Percentiles rank a stretch among this genome's conserved stretches.
Conservation (phyloP, 2,329 filamentous ascomycete species). For the Diaporthe nobilis region DNA sequence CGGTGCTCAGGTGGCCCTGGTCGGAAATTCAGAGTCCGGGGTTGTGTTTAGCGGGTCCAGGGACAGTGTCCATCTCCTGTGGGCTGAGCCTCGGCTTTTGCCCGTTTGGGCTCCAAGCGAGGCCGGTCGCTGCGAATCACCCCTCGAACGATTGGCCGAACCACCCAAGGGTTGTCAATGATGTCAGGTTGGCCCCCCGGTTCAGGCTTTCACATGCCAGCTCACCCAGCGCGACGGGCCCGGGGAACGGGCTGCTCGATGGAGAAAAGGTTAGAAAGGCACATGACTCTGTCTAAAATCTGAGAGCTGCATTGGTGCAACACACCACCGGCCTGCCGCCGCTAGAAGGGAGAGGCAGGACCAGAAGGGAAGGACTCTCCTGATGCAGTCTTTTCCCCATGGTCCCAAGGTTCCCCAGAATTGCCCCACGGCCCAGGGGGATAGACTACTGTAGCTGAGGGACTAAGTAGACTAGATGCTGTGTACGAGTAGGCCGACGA, state of each 20-base stretch:
- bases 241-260: neutral
- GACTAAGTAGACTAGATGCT: neutral
- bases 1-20: neutral
- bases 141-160: conserved; percentile 33
- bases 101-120: conserved; percentile 24
- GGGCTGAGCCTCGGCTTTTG: conserved; percentile 38
- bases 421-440: conserved; percentile 11
- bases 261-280: conserved; percentile 13
- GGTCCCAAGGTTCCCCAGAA: conserved; percentile 30
- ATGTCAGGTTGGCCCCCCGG: conserved; percentile 34
- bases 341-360: conserved; percentile 18
- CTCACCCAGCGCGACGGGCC: neutral
- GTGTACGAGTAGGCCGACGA: neutral
- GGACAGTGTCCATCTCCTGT: neutral
- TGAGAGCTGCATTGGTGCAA: conserved; percentile 32
- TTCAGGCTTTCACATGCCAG: conserved; percentile 41
- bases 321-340: conserved; percentile 22
- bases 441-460: neutral
- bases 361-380: too few relatives aligned
- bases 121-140: conserved; percentile 12
- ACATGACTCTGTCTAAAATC: conserved; percentile 37
- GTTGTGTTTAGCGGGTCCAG: neutral
- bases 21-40: conserved; percentile 19
- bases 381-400: neutral
- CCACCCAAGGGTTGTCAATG: conserved; percentile 24